A percentile compares a stretch with the other conserved stretches of the same genome.
phyloP scores from a whole-genome alignment of 1,139 yeast genomes.

The Yamadazyma kanchanaburiensis region DNA sequence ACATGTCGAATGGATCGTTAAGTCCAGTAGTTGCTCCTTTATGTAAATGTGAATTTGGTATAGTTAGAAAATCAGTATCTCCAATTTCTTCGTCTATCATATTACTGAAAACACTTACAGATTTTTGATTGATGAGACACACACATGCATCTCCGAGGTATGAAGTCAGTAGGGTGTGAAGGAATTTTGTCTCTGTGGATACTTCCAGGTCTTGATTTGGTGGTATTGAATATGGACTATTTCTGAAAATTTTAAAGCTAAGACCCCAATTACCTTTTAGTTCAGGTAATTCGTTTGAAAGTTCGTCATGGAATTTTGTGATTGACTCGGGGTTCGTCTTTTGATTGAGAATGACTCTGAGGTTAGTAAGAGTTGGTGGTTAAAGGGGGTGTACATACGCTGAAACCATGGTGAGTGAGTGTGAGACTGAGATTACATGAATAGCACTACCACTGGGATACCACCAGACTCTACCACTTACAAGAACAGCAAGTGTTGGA shows the following conservation, averaged over 20 bases:
- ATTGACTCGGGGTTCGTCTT: constrained; percentile 64
- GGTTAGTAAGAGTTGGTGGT: constrained; percentile 8
- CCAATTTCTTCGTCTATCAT: constrained; percentile 34
- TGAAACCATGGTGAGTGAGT: constrained; percentile 20
- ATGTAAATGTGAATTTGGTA: constrained; percentile 35
- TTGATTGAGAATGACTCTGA: constrained; percentile 49
- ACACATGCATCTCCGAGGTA: constrained; percentile 51
- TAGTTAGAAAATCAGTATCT: constrained; percentile 12
- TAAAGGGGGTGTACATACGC: constrained; percentile 22
- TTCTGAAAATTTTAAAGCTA: constrained; percentile 61
- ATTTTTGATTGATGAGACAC: constrained; percentile 49
- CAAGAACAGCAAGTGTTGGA: no score
- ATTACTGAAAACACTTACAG: constrained; percentile 43
- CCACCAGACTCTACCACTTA: neutral
- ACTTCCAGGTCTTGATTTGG: constrained; percentile 26
- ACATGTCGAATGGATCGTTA: constrained; percentile 46
- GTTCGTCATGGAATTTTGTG: constrained; percentile 61
- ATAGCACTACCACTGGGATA: no score
- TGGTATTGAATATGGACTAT: constrained; percentile 52
- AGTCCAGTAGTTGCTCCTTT: constrained; percentile 47
- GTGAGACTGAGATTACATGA: neutral
- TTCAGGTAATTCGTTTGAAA: constrained; percentile 61
- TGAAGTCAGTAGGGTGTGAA: constrained; percentile 57
- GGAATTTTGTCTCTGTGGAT: constrained; percentile 43
- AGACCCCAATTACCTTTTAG: constrained; percentile 62